Conservation (phyloP, 257 asterid genomes). For the Oldenlandia corymbosa region DNA sequence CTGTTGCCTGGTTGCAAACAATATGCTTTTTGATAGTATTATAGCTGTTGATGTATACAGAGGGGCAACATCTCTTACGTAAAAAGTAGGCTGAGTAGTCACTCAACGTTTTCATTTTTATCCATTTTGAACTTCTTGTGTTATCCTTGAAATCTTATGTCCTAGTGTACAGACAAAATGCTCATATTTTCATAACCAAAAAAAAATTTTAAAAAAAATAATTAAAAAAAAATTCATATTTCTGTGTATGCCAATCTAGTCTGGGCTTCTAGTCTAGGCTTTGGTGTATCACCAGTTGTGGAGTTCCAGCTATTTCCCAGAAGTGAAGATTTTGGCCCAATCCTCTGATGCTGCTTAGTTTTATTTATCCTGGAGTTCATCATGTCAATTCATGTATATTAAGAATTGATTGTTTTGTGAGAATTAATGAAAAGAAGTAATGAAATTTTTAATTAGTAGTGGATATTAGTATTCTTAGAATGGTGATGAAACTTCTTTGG, state of each 20-base stretch:
- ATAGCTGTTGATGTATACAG: neutral
- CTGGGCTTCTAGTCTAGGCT: neutral
- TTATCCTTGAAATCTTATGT: no score
- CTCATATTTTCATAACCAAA: no score
- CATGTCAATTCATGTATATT: neutral
- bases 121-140: no score
- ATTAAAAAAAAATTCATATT: no score
- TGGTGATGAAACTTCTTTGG: neutral
- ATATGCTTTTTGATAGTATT: neutral
- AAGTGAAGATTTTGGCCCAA: neutral
- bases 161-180: no score
- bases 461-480: neutral
- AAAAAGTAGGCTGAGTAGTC: neutral
- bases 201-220: no score
- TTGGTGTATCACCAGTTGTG: neutral
- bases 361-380: neutral
- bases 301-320: neutral
- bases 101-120: no score
- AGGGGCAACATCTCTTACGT: neutral
- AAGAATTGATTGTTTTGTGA: neutral
- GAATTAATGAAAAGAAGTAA: constrained; percentile 2
- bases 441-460: neutral
- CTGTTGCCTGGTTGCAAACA: no score
- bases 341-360: neutral
- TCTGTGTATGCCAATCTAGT: no score